phyloP scores from a whole-genome alignment of 1,284 basidiomycete species.

The Pulveroboletus sp. region DNA sequence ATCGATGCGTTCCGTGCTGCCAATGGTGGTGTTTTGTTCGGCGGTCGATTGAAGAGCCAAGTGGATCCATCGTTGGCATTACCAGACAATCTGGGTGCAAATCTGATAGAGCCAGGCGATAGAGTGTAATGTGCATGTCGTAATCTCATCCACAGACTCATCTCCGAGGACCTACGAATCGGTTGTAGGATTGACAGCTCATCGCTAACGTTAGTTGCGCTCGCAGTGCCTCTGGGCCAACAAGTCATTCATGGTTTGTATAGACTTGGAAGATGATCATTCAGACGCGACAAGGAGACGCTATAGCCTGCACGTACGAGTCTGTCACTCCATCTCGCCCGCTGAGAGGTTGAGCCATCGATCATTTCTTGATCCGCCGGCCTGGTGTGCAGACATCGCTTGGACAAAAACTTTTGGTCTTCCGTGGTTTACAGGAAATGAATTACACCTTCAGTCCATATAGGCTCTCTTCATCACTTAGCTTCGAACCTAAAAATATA shows the following conservation, averaged over 20 bases:
- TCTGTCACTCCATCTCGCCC: no score
- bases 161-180: not conserved
- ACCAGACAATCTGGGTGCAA: constrained; percentile 78
- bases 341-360: no score
- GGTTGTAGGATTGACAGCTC: not conserved
- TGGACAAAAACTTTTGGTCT: no score
- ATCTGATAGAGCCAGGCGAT: constrained; percentile 42
- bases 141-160: constrained; percentile 3
- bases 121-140: constrained; percentile 26
- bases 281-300: no score
- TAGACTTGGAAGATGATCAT: not conserved
- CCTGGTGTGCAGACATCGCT: not conserved
- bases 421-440: no score
- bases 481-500: no score
- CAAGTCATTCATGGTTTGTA: not conserved
- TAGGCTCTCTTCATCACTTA: no score
- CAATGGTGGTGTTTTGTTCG: constrained; percentile 88
- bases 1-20: constrained; percentile 78
- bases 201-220: not conserved
- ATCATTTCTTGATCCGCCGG: not conserved
- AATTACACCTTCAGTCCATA: no score
- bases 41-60: constrained; percentile 77
- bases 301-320: no score
- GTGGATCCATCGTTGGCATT: constrained; percentile 74
- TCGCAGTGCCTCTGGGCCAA: not conserved